Percentiles rank a stretch among this genome's conserved stretches.
phyloP scores from a whole-genome alignment of 176 grass and related monocot species.

The Eremochloa ophiuroides region DNA sequence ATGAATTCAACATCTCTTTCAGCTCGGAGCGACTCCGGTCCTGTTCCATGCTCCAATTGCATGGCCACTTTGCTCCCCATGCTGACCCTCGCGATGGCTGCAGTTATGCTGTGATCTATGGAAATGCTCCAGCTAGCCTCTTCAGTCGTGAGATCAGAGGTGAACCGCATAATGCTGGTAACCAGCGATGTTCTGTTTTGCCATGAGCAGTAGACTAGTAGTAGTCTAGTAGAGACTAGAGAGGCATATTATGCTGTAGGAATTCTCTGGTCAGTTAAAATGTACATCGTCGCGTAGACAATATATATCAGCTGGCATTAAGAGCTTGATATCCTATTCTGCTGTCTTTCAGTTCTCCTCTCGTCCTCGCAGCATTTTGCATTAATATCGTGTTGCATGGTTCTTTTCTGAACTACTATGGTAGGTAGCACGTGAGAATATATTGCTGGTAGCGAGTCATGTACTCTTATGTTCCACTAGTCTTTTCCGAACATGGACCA shows the following conservation, averaged over 20 bases:
- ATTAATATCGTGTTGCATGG: neutral
- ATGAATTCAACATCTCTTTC: conserved; percentile 55
- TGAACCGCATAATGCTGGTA: conserved; percentile 16
- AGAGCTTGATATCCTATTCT: conserved; percentile 13
- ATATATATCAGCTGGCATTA: conserved; percentile 14
- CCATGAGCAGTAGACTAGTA: neutral
- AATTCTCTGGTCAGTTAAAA: conserved; percentile 2
- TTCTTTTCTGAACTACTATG: neutral
- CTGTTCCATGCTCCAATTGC: neutral
- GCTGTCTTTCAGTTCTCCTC: neutral
- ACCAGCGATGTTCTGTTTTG: conserved; percentile 13
- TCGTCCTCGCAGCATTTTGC: conserved; percentile 4
- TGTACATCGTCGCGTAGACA: conserved; percentile 4
- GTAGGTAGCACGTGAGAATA: neutral
- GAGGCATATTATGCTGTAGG: neutral
- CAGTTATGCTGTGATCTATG: conserved; percentile 34
- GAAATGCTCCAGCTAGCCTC: neutral
- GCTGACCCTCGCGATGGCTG: conserved; percentile 2
- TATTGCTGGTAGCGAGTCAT: no score
- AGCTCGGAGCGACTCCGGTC: conserved; percentile 3
- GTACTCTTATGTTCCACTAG: no score
- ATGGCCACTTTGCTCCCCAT: conserved; percentile 25
- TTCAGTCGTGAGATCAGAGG: neutral
- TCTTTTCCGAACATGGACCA: neutral
- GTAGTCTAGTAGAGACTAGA: neutral